Percentiles rank a stretch among this genome's conserved stretches.
phyloP scores from a whole-genome alignment of 2,329 filamentous ascomycete species.

The Fonsecaea monophora region DNA sequence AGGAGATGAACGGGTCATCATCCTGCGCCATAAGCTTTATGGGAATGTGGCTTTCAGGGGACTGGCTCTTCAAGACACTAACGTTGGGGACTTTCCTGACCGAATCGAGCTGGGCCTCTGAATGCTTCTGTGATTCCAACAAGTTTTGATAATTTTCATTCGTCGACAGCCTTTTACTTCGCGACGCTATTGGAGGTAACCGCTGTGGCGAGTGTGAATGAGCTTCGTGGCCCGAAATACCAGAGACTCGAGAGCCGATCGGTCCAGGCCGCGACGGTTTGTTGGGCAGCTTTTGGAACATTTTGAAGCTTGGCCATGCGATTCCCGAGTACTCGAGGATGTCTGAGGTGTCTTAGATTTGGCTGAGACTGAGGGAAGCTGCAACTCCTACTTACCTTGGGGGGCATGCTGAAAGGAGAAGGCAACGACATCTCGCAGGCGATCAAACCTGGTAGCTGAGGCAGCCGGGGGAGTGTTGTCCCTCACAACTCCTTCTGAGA shows the following conservation, averaged over 20 bases:
- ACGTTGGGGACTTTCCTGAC: constrained; percentile 42
- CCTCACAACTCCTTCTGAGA: constrained; percentile 74
- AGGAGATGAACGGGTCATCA: constrained; percentile 52
- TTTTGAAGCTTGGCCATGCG: constrained; percentile 77
- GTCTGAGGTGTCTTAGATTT: constrained; percentile 55
- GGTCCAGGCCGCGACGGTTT: constrained; percentile 48
- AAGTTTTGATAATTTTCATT: constrained; percentile 26
- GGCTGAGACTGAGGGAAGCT: neutral
- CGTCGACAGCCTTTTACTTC: constrained; percentile 15
- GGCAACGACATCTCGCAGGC: constrained; percentile 73
- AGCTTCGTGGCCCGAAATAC: constrained; percentile 50
- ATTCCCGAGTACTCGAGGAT: constrained; percentile 75
- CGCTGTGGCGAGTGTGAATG: constrained; percentile 69
- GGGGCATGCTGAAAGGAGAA: constrained; percentile 90
- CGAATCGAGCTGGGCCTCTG: constrained; percentile 37
- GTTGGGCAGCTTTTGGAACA: constrained; percentile 60
- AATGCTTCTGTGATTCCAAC: constrained; percentile 25
- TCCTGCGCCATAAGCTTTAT: constrained; percentile 24
- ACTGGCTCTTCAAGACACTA: constrained; percentile 36
- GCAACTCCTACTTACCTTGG: constrained; percentile 61
- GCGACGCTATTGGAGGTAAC: constrained; percentile 38
- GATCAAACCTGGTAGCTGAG: constrained; percentile 57
- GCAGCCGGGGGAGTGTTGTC: constrained; percentile 36
- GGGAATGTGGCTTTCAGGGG: constrained; percentile 41
- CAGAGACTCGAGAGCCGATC: constrained; percentile 36